Base-by-base conservation (phyloP, 768 basidiomycete species). In the Phaeotremella fagi region DNA sequence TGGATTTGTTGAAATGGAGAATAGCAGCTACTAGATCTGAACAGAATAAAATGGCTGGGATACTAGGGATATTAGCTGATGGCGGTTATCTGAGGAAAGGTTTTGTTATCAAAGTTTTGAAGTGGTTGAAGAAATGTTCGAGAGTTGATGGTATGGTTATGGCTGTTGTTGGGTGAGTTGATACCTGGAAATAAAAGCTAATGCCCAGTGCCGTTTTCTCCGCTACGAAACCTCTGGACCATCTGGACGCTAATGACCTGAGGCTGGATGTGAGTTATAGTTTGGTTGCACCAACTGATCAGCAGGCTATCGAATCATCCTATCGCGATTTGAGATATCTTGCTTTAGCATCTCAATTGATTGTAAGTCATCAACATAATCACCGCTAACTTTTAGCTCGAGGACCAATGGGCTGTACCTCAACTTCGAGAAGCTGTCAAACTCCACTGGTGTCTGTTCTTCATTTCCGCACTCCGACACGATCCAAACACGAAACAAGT, bases 111-210 rank as follows among this genome's bases (percentile, higher is more conserved):
- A 63, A 57, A 43, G 36, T 68, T 25, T 16, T 71, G 18, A 65
- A 65, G 44, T 71, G 69, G 69, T 47, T 71, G 49, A 68, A 64
- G 54, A 63, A 62, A 50, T 31, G 26, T 5, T 59, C 63, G 4
- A 47, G 57, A 50, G 37, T 63, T 38, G 69, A 71, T 50, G 54
- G 54, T 3, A 18, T 70, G 35, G 48, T 54, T 15, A 41, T 46
- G 12, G 27, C 55, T 14, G 65, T 70, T 1, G 38, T 66, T 22
- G 20, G 47, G 64, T 70, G 52, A 58, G 64, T 61, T 6, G 1
- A 3, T 3, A 16, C 26, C 20, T 14, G 15, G 31, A 41, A 24
- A 16, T 37, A 18, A 27, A 48, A 27, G 3, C 4, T 14, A 33
- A 6, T 50, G 14, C 12, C 35, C 48, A 47, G 45, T 23, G 18